Evolutionary conservation across 2,329 filamentous ascomycete genomes (phyloP).

Genomic region (Verticillium isaacii): DNA sequence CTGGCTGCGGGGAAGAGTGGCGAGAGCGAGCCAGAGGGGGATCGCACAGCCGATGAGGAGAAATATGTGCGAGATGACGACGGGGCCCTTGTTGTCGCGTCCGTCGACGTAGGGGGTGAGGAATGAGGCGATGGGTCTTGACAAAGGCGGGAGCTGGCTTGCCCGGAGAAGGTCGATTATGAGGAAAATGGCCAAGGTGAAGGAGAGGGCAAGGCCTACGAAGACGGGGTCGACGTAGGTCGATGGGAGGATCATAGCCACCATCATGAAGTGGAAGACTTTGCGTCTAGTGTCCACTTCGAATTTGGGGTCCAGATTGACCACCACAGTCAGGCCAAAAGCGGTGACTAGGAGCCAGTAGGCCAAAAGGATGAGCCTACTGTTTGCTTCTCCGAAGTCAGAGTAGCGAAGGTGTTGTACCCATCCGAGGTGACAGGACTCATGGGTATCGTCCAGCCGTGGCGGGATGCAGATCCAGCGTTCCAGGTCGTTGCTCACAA

Average conservation of each 20-base stretch:
- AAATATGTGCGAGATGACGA: constrained; percentile 95
- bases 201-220: constrained; percentile 69
- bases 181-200: constrained; percentile 80
- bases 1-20: constrained; percentile 54
- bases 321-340: constrained; percentile 68
- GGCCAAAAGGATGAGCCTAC: constrained; percentile 67
- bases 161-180: constrained; percentile 86
- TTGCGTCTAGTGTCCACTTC: constrained; percentile 96
- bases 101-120: constrained; percentile 93
- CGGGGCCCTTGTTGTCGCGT: constrained; percentile 84
- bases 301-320: constrained; percentile 68
- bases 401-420: constrained; percentile 60
- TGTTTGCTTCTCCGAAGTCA: constrained; percentile 70
- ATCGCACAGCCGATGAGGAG: constrained; percentile 92
- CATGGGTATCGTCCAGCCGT: constrained; percentile 21
- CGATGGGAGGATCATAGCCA: constrained; percentile 86
- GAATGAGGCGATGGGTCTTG: constrained; percentile 79
- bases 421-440: constrained; percentile 50
- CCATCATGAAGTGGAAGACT: constrained; percentile 98
- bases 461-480: constrained; percentile 71
- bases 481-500: constrained; percentile 64
- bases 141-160: constrained; percentile 85
- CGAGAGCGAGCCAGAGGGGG: constrained; percentile 84
- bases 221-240: constrained; percentile 85
- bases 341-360: constrained; percentile 72